Base-by-base conservation (phyloP, 345 rosid genomes). In the Anacardium occidentale region DNA sequence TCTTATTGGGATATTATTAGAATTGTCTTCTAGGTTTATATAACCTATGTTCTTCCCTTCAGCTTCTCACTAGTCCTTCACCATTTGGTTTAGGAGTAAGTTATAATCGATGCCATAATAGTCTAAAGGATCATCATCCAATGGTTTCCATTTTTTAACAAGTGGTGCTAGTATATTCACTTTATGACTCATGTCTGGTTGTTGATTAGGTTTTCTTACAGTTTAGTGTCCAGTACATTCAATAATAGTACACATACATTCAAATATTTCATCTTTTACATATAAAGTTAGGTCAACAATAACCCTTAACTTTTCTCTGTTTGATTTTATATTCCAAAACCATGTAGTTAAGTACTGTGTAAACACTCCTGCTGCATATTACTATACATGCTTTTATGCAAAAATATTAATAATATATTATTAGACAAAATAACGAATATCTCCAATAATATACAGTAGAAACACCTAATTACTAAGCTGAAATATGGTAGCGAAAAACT, bases 171-270 rank as follows among this genome's bases (percentile, higher is more conserved):
- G 76, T n/a, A 88, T 83, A 58, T 85, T 90, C 76, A 90, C 92
- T 0, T 87, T 87, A 53, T 90, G 91, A 44, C 96, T 78, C 96
- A 90, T 90, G 59, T 90, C 96, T 0, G 96, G 92, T 74, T 92
- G 78, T 70, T 90, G 92, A 74, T 37, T 76, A 0, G 91, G 96
- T 65, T 88, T 92, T 75, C 92, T 86, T 21, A 86, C 85, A 0
- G 96, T 88, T 81, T 92, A 90, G 78, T 90, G 96, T 29, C 96
- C 92, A 3, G 92, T 92, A 2, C 88, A 86, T 48, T 90, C 92
- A 0, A 86, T 85, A 44, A 90, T 84, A 9, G 47, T 76, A 26
- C 77, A 81, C 37, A 90, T 85, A 69, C 86, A 88, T 75, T 90
- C 86, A 22, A 81, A 82, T 14, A 83, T 79, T 64, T 86, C 91